A percentile compares a stretch with the other conserved stretches of the same genome.
phyloP scores from a whole-genome alignment of 768 basidiomycete genomes.

The Tubosaeta brunneosetosa region DNA sequence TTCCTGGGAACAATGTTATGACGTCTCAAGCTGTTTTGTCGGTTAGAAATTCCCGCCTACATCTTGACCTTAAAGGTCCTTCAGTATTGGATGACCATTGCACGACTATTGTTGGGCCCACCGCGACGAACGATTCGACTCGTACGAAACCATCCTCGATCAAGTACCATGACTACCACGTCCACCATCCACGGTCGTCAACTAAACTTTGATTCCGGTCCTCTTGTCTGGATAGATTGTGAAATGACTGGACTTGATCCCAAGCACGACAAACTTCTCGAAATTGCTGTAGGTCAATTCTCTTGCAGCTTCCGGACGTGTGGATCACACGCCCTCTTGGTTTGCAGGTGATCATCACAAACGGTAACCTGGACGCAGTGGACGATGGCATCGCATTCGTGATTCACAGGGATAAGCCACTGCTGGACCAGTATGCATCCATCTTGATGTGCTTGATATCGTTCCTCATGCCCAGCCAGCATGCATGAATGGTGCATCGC shows the following conservation, averaged over 20 bases:
- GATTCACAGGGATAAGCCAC: conserved; percentile 63
- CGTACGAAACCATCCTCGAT: not conserved
- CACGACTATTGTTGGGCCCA: not conserved
- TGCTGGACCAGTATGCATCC: conserved; percentile 59
- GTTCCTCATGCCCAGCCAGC: conserved; percentile 32
- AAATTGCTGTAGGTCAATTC: conserved; percentile 56
- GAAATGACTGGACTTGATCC: conserved; percentile 82
- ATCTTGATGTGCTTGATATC: not conserved
- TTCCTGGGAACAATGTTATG: too few species aligned
- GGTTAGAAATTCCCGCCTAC: not conserved
- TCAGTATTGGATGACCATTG: not conserved
- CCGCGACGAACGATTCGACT: not conserved
- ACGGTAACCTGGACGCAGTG: conserved; percentile 75
- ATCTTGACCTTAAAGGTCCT: not conserved
- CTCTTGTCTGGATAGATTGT: conserved; percentile 68
- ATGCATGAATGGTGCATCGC: conserved; percentile 88
- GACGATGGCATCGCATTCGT: conserved; percentile 79
- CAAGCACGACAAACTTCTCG: conserved; percentile 65
- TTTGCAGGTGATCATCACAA: conserved; percentile 77
- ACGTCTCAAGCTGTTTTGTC: not conserved
- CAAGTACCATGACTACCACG: conserved; percentile 1
- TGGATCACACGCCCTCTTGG: not conserved
- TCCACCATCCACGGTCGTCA: not conserved
- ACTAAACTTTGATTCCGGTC: conserved; percentile 10
- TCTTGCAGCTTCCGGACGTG: not conserved